Base-by-base conservation (phyloP, 2,329 filamentous ascomycete genomes). In the Chrysosporium queenslandicum region DNA sequence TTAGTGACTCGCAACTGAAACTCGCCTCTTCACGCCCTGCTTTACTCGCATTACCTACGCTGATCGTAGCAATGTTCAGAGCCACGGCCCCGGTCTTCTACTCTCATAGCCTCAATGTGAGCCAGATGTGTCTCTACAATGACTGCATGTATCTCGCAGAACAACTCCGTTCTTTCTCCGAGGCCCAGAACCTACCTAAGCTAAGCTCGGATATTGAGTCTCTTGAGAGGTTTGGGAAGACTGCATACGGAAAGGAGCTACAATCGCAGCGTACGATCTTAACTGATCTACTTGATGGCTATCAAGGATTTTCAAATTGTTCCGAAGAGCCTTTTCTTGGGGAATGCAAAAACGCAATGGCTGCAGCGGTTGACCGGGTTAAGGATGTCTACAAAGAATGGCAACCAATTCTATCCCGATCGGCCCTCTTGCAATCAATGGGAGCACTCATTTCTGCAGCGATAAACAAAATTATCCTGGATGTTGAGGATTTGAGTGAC, bases 121-220 rank as follows among this genome's bases (percentile, higher is more conserved):
- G 78, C 5, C 77, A 80, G 58, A 82, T 84, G 74, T 75, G 81
- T 50, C 73, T 82, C 42, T 84, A 83, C 68, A 84, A 84, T 59
- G 81, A 84, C 63, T 76, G 77, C 55, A 69, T 75, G 41, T 78
- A 79, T 53, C 71, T 84, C 3, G 74, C 77, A 2, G 75, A 78
- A 55, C 72, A 74, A 52, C 67, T 83, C 12, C 72, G 73, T 14
- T 59, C 66, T 8, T 68, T 81, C 52, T 65, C 74, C 11, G 64
- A 69, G n/a, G 65, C 73, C 30, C 70, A 75, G 56, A 64, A 70
- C 25, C 60, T 72, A n/a, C 63, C 77, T 1, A 73, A 72, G 32
- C 66, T 82, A n/a, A 70, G 73, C 29, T 60, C 71, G 12, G 79
- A 83, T 59, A 71, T 79, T 53, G 74, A 75, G 53, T 69, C 74